Evolutionary conservation across 257 asterid species (phyloP).

Genomic region (Rehmannia glutinosa): DNA sequence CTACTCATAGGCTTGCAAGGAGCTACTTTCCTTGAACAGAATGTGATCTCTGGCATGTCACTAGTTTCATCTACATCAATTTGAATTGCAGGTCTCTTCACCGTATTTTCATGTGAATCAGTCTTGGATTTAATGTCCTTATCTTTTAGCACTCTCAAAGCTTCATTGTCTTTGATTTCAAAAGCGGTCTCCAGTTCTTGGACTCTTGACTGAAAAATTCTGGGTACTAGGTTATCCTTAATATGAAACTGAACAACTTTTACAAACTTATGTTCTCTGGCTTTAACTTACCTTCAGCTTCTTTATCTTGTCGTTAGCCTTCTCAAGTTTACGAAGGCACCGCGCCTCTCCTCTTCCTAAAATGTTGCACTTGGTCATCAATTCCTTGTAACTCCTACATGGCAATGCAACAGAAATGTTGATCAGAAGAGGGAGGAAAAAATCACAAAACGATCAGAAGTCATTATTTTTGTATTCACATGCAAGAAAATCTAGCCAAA

Average conservation of each 20-base stretch:
- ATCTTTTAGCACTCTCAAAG: slow-evolving; percentile 53
- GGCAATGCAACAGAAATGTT: slow-evolving; percentile 11
- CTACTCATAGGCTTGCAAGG: slow-evolving; percentile 20
- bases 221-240: slow-evolving; percentile 13
- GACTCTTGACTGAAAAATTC: slow-evolving; percentile 50
- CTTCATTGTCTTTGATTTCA: slow-evolving; percentile 69
- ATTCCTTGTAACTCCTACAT: slow-evolving; percentile 88
- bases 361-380: slow-evolving; percentile 75
- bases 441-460: slow-evolving; percentile 1
- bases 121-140: slow-evolving; percentile 23
- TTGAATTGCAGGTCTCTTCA: slow-evolving; percentile 26
- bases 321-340: slow-evolving; percentile 59
- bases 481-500: not conserved
- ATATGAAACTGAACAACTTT: slow-evolving; percentile 11
- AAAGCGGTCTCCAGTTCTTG: slow-evolving; percentile 57
- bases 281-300: slow-evolving; percentile 56
- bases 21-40: slow-evolving; percentile 23
- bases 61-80: slow-evolving; percentile 24
- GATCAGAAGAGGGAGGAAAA: not conserved
- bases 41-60: slow-evolving; percentile 19
- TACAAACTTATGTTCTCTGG: slow-evolving; percentile 4
- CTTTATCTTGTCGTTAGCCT: slow-evolving; percentile 68
- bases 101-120: slow-evolving; percentile 25
- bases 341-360: slow-evolving; percentile 96
- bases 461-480: not conserved